Base-by-base conservation (phyloP, 441 rosid species). In the Eruca vesicaria region DNA sequence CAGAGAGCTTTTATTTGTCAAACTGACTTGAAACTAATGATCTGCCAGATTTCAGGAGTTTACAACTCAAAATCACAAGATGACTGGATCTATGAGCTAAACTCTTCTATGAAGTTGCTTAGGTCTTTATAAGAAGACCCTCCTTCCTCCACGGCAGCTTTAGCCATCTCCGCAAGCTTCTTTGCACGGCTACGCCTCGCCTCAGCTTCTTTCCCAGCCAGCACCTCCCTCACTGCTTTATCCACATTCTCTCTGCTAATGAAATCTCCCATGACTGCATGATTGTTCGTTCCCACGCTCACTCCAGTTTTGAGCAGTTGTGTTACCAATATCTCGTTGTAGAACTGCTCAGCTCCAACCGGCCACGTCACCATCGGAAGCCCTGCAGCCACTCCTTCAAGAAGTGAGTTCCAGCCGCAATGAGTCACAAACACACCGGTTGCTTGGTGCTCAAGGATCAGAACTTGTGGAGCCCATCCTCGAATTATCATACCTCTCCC, bases 91-190 rank as follows among this genome's bases (percentile, higher is more conserved):
- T 12, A 59, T n/a, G 48, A 68, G 52, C 75, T 77, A 53, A 89
- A 41, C 66, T 79, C 88, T 76, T 81, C 70, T 7, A 89, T 53
- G 16, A 87, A 53, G 9, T 73, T 57, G 50, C 33, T 75, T 73
- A 83, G 48, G 75, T 84, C 85, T 23, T 73, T 66, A 29, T 33
- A 59, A 28, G 90, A 89, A 5, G 97, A 87, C 16, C 97, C 94
- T 19, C 85, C 88, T 68, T 81, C 84, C 60, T 82, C 81, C 10
- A 84, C 86, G 1, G 89, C 88, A 8, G 69, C 80, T 71, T 66
- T 80, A 6, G 91, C 90, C 84, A 75, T 77, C 69, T 76, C 77
- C 6, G 73, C 83, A 0, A 84, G 48, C 4, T 16, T 77, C 43
- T 71, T 73, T 0, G 85, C 85, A 45, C 72, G 79, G 15, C 11